Percentiles rank a stretch among this genome's conserved stretches.
Conservation (phyloP, 2,329 filamentous ascomycete species). For the Talaromyces sp. region DNA sequence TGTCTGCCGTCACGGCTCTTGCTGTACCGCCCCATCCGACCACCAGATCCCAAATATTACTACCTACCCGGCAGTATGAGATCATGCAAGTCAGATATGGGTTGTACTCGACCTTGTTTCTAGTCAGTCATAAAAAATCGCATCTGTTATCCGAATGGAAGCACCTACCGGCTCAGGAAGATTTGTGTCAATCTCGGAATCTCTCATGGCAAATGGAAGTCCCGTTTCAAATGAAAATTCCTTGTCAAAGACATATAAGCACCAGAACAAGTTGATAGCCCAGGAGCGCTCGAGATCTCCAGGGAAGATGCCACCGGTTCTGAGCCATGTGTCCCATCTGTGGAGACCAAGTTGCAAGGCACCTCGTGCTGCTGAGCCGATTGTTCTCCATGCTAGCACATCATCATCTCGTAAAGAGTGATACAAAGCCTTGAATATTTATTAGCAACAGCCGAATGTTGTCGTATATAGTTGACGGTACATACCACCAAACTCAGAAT, state of each 20-base stretch:
- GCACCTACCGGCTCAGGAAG: conserved; percentile 67
- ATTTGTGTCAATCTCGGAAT: conserved; percentile 75
- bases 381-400: conserved; percentile 71
- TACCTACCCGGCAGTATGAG: conserved; percentile 72
- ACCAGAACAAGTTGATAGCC: conserved; percentile 75
- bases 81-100: conserved; percentile 83
- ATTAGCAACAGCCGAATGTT: conserved; percentile 14
- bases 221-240: conserved; percentile 86
- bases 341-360: conserved; percentile 52
- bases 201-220: conserved; percentile 67
- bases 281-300: conserved; percentile 33
- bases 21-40: conserved; percentile 62
- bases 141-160: not conserved
- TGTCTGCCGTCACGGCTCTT: conserved; percentile 66
- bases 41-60: conserved; percentile 82
- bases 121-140: not conserved
- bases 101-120: not conserved
- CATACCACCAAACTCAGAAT: conserved; percentile 17
- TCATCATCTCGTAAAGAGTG: conserved; percentile 47
- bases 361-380: conserved; percentile 65
- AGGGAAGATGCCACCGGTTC: conserved; percentile 39
- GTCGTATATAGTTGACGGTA: not conserved
- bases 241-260: conserved; percentile 76
- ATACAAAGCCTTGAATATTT: conserved; percentile 25
- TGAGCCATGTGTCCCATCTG: conserved; percentile 65